These are phyloP conservation scores for carrot (Daucus carota) DNA, from an alignment of 129 eudicot species.

Conservation along the genomic window DNA sequence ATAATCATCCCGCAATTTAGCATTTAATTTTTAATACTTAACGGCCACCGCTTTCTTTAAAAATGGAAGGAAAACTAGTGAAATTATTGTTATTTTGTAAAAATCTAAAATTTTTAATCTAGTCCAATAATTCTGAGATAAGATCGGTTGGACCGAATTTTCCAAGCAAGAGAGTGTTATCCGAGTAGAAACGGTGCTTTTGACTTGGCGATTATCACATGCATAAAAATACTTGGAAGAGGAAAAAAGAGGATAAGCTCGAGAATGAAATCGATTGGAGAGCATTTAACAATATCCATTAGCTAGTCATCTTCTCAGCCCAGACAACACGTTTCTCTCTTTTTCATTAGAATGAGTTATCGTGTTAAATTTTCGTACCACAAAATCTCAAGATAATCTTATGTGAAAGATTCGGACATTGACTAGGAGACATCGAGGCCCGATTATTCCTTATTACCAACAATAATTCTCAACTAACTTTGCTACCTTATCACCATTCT, in stretches of 20 bases:
- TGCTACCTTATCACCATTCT: not conserved
- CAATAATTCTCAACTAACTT: constrained; percentile 1
- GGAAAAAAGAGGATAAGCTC: not conserved
- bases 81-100: too few relatives aligned
- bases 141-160: too few relatives aligned
- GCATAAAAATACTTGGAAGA: not conserved
- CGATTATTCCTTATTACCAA: constrained; percentile 4
- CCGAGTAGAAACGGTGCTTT: not conserved
- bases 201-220: not conserved
- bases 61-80: too few relatives aligned
- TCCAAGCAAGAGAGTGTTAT: too few relatives aligned
- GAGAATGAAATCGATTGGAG: not conserved
- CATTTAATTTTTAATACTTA: too few relatives aligned
- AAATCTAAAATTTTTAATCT: too few relatives aligned
- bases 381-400: not conserved
- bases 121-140: too few relatives aligned
- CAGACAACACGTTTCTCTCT: not conserved
- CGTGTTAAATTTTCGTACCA: not conserved
- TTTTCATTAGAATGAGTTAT: not conserved
- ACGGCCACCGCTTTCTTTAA: too few relatives aligned
- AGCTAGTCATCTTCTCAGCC: not conserved
- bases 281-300: not conserved
- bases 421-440: not conserved
- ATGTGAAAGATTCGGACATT: not conserved
- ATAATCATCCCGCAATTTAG: too few relatives aligned